These are phyloP conservation scores for Cercophora sp. DNA, from an alignment of 495 filamentous ascomycete genomes.

Conservation along the genomic window DNA sequence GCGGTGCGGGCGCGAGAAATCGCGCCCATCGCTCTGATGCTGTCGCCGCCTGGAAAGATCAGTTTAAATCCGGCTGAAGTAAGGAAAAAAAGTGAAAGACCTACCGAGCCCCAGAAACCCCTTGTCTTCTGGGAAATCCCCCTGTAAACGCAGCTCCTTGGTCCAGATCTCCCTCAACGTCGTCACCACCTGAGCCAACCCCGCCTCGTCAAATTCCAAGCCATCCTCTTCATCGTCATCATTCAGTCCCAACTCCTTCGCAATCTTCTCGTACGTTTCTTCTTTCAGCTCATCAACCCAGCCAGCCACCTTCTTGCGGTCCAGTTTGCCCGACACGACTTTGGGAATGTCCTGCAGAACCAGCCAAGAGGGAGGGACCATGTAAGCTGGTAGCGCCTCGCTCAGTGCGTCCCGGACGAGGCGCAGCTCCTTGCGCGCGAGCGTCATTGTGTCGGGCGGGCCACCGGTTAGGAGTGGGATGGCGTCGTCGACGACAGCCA, in stretches of 20 bases:
- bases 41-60: constrained; percentile 17
- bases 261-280: constrained; percentile 14
- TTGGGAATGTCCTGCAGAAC: constrained; percentile 49
- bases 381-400: constrained; percentile 38
- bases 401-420: constrained; percentile 8
- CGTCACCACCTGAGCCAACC: constrained; percentile 6
- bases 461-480: constrained; percentile 8
- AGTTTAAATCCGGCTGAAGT: neutral
- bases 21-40: constrained; percentile 25
- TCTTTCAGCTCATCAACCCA: constrained; percentile 19
- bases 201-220: constrained; percentile 7
- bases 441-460: constrained; percentile 8
- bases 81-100: constrained; percentile 1
- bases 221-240: constrained; percentile 10
- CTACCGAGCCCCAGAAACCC: constrained; percentile 24
- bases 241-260: constrained; percentile 8
- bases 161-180: constrained; percentile 18
- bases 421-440: constrained; percentile 10
- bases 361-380: constrained; percentile 56
- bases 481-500: neutral
- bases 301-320: constrained; percentile 36
- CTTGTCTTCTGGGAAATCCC: constrained; percentile 15
- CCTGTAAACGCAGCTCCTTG: constrained; percentile 14
- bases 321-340: constrained; percentile 50
- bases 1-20: constrained; percentile 18